Evolutionary conservation across 208 protist species (phyloP).

Genomic region (Herpetomonas samuelpessoai): DNA sequence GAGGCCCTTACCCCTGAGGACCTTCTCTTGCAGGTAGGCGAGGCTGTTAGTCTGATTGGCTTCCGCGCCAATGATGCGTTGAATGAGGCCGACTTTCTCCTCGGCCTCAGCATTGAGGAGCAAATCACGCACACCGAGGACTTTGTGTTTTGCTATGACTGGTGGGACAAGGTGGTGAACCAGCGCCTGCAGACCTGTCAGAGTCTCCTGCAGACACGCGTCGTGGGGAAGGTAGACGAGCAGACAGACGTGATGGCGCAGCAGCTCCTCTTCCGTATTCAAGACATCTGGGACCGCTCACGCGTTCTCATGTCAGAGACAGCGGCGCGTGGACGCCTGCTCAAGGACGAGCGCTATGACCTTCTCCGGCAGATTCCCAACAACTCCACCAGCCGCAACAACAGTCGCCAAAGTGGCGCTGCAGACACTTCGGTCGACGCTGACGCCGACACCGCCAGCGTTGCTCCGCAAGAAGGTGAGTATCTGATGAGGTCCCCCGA

Average conservation of each 20-base stretch:
- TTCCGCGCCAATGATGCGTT: slow-evolving; percentile 24
- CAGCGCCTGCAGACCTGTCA: slow-evolving; percentile 34
- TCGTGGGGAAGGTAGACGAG: neutral
- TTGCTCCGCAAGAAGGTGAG: too few relatives aligned
- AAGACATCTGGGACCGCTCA: slow-evolving; percentile 19
- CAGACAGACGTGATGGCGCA: slow-evolving; percentile 3
- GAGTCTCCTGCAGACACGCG: slow-evolving; percentile 22
- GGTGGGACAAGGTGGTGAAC: slow-evolving; percentile 54
- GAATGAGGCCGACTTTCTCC: slow-evolving; percentile 47
- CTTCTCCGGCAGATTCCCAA: slow-evolving; percentile 18
- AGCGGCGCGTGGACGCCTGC: slow-evolving; percentile 33
- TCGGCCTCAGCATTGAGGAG: slow-evolving; percentile 61
- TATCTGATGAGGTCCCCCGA: too few relatives aligned
- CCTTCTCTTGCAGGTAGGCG: slow-evolving; percentile 25
- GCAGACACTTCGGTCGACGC: too few relatives aligned
- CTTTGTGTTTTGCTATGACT: slow-evolving; percentile 51
- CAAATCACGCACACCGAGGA: slow-evolving; percentile 57
- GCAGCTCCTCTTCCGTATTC: slow-evolving; percentile 22
- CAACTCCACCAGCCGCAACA: neutral
- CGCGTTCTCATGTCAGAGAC: slow-evolving; percentile 37
- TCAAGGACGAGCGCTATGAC: slow-evolving; percentile 60
- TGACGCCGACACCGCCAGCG: too few relatives aligned
- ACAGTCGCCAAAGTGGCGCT: too few relatives aligned
- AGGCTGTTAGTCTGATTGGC: slow-evolving; percentile 37
- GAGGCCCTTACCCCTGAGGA: slow-evolving; percentile 24